Percentiles rank a stretch among this genome's conserved stretches.
Conservation (phyloP, 2,329 filamentous ascomycete species). For the Fusarium sp. region DNA sequence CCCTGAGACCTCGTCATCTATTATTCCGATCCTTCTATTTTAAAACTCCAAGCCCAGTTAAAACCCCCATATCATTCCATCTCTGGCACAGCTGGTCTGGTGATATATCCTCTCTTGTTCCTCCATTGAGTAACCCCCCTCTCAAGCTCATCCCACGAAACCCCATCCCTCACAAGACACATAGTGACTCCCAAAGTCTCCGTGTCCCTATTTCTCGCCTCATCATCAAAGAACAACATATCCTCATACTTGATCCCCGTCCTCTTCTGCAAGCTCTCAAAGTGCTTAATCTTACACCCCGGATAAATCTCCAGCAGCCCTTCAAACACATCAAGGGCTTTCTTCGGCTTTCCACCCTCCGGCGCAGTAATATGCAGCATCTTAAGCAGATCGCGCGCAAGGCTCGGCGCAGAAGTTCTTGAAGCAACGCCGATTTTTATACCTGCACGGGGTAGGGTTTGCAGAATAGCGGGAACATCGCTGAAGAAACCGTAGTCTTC, state of each 20-base stretch:
- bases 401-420: slow-evolving; percentile 81
- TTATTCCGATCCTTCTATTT: neutral
- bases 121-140: slow-evolving; percentile 86
- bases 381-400: slow-evolving; percentile 84
- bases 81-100: slow-evolving; percentile 25
- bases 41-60: neutral
- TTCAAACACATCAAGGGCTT: slow-evolving; percentile 71
- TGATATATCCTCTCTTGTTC: slow-evolving; percentile 69
- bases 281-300: slow-evolving; percentile 86
- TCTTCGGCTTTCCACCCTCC: slow-evolving; percentile 50
- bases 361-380: slow-evolving; percentile 69
- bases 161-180: slow-evolving; percentile 83
- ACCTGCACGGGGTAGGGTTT: slow-evolving; percentile 64
- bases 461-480: slow-evolving; percentile 76
- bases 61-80: slow-evolving; percentile 1
- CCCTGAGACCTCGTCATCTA: neutral
- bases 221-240: slow-evolving; percentile 97
- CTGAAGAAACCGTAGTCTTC: slow-evolving; percentile 79
- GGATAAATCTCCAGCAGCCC: slow-evolving; percentile 77
- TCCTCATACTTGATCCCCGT: slow-evolving; percentile 81
- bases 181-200: slow-evolving; percentile 84
- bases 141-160: slow-evolving; percentile 82
- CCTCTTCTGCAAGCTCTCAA: slow-evolving; percentile 77
- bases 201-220: slow-evolving; percentile 87
- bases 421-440: slow-evolving; percentile 79